Conservation (phyloP, 495 filamentous ascomycete species). For the Sordaria brevicollis region DNA sequence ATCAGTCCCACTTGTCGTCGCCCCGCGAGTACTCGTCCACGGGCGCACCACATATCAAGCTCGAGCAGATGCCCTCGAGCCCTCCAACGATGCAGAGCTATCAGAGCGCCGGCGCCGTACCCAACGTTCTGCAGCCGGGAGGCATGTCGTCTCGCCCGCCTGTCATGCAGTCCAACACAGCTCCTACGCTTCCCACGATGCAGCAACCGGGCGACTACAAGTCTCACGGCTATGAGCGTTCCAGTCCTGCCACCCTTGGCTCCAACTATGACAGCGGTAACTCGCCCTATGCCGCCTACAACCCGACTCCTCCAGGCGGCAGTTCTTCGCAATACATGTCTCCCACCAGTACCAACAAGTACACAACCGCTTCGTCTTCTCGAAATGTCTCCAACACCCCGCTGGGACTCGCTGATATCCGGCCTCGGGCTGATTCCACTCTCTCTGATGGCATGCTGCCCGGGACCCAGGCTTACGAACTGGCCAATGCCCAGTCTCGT, state of each 20-base stretch:
- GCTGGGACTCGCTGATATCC: slow-evolving; percentile 81
- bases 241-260: slow-evolving; percentile 55
- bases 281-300: slow-evolving; percentile 54
- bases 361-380: slow-evolving; percentile 57
- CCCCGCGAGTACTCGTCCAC: slow-evolving; percentile 37
- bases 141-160: slow-evolving; percentile 45
- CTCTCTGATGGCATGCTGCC: slow-evolving; percentile 51
- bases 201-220: slow-evolving; percentile 55
- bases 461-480: slow-evolving; percentile 44
- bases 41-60: slow-evolving; percentile 40
- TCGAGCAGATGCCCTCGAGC: slow-evolving; percentile 19
- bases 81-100: slow-evolving; percentile 43
- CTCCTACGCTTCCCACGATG: slow-evolving; percentile 60
- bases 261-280: slow-evolving; percentile 43
- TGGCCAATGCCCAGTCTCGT: slow-evolving; percentile 37
- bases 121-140: slow-evolving; percentile 62
- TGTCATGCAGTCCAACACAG: slow-evolving; percentile 59
- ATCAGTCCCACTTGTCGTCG: slow-evolving; percentile 31
- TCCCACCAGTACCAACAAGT: slow-evolving; percentile 46
- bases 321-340: slow-evolving; percentile 50
- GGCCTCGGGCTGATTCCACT: slow-evolving; percentile 65
- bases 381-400: slow-evolving; percentile 74
- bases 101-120: slow-evolving; percentile 44
- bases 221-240: slow-evolving; percentile 62
- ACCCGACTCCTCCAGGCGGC: slow-evolving; percentile 51